Evolutionary conservation across 139 green algal species (phyloP).

Genomic region (Haematococcus lacustris): DNA sequence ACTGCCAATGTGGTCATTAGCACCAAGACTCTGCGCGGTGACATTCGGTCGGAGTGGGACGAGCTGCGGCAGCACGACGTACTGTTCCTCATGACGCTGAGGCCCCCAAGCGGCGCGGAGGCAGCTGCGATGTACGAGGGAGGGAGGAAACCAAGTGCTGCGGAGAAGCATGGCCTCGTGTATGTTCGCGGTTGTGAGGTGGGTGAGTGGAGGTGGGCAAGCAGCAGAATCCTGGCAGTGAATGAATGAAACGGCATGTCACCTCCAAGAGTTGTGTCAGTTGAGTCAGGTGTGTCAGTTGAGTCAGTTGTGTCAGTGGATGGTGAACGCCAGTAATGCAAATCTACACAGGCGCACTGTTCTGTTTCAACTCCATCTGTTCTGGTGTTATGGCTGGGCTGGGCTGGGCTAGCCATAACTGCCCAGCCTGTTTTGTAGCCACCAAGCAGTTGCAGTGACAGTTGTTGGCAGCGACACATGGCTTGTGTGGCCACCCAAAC

Average conservation of each 20-base stretch:
- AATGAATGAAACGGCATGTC: no score
- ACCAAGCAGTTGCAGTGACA: no score
- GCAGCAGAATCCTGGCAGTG: no score
- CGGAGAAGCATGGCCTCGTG: slow-evolving; percentile 60
- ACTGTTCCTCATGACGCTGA: slow-evolving; percentile 83
- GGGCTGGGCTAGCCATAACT: no score
- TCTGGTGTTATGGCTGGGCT: no score
- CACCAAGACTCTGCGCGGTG: slow-evolving; percentile 42
- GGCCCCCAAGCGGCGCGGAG: slow-evolving; percentile 29
- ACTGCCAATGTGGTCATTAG: slow-evolving; percentile 71
- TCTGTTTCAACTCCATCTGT: no score
- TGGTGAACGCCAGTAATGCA: no score
- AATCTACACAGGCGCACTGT: no score
- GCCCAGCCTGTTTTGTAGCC: no score
- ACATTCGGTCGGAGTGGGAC: slow-evolving; percentile 85
- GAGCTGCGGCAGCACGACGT: slow-evolving; percentile 87
- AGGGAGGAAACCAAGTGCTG: slow-evolving; percentile 16
- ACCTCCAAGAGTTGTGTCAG: no score
- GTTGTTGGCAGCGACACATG: no score
- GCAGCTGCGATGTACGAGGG: slow-evolving; percentile 14
- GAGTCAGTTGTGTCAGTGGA: not conserved
- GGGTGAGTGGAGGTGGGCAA: slow-evolving; percentile 40
- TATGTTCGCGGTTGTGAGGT: slow-evolving; percentile 80
- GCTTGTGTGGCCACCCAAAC: no score
- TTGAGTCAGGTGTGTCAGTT: not conserved